phyloP scores from a whole-genome alignment of 2,329 filamentous ascomycete species.

The Nothophoma quercina region DNA sequence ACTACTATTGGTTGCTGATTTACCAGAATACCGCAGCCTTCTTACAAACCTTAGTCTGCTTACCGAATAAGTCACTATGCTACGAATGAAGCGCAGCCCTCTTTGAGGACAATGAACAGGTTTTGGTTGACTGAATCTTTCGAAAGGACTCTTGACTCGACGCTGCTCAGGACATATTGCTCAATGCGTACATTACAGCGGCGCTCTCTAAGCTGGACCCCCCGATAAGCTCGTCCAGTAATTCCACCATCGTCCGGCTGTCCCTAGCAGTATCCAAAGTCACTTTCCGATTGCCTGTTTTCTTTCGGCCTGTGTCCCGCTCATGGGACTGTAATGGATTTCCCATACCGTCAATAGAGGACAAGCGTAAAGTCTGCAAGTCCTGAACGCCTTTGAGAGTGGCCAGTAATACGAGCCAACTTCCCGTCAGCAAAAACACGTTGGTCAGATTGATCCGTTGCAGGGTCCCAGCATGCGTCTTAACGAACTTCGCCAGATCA shows the following conservation, averaged over 20 bases:
- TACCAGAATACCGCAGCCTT: too few species aligned
- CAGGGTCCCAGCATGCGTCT: conserved; percentile 24
- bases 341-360: conserved; percentile 8
- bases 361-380: conserved; percentile 16
- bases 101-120: too few species aligned
- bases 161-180: not conserved
- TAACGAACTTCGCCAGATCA: conserved; percentile 25
- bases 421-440: conserved; percentile 22
- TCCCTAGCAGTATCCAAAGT: conserved; percentile 10
- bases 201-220: not conserved
- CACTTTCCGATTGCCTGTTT: conserved; percentile 6
- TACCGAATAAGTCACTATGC: too few species aligned
- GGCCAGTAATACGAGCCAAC: conserved; percentile 23
- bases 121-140: too few species aligned
- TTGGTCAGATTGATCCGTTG: conserved; percentile 21
- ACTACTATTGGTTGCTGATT: too few species aligned
- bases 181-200: not conserved
- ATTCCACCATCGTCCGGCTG: conserved; percentile 3
- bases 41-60: too few species aligned
- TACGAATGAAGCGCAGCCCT: too few species aligned
- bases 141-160: too few species aligned
- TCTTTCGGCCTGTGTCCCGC: conserved; percentile 1
- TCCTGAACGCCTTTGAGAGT: conserved; percentile 13
- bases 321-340: not conserved
- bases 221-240: conserved; percentile 20